Evolutionary conservation across 75 land plant species (phyloP).

Genomic region (Pseudotsuga menziesii): DNA sequence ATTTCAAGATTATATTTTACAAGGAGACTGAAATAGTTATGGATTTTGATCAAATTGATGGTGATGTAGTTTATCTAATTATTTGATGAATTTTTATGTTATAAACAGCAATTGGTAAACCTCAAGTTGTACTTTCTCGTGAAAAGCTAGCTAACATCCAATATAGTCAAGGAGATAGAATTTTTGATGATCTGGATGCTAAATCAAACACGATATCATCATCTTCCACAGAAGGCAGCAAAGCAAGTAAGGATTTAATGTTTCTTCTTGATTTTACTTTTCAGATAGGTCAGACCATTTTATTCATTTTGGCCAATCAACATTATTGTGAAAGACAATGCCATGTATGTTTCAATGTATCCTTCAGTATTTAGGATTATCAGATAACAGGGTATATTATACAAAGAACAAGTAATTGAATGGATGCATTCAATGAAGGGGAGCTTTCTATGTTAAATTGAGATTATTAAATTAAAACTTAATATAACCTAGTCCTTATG

Average conservation of each 20-base stretch:
- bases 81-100: background rate
- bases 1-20: too few species aligned
- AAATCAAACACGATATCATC: slow-evolving; percentile 8
- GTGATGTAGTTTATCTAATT: background rate
- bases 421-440: too few species aligned
- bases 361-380: too few species aligned
- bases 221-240: slow-evolving; percentile 32
- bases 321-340: too few species aligned
- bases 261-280: background rate
- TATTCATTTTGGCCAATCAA: too few species aligned
- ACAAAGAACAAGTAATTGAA: too few species aligned
- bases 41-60: background rate
- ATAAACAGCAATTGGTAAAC: slow-evolving; percentile 61
- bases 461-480: too few species aligned
- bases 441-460: too few species aligned
- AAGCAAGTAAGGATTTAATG: slow-evolving; percentile 23
- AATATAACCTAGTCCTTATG: too few species aligned
- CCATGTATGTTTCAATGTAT: too few species aligned
- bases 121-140: slow-evolving; percentile 67
- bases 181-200: background rate
- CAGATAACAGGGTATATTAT: too few species aligned
- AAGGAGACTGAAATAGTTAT: background rate
- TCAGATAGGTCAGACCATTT: too few species aligned
- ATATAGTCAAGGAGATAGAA: slow-evolving; percentile 22
- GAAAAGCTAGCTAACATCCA: slow-evolving; percentile 52